phyloP scores from a whole-genome alignment of 768 basidiomycete genomes.

The Trametes coccinea region DNA sequence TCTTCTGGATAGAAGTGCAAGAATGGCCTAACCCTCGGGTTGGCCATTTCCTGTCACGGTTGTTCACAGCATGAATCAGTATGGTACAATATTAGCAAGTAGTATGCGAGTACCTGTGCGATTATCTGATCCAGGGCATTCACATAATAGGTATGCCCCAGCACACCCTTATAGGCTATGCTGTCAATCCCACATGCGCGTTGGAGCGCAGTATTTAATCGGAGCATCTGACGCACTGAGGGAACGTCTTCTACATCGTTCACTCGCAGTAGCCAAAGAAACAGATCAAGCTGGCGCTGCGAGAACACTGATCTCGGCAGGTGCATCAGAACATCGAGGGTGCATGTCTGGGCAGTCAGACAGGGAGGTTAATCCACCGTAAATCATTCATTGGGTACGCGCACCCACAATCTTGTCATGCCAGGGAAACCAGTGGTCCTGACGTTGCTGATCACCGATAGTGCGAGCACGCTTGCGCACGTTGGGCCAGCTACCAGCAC shows the following conservation, averaged over 20 bases:
- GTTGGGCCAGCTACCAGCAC: too few species aligned
- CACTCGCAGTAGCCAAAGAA: too few species aligned
- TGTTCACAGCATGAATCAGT: too few species aligned
- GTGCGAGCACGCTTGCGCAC: too few species aligned
- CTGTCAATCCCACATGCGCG: background rate
- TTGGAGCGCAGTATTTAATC: slow-evolving; percentile 1
- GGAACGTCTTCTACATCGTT: too few species aligned
- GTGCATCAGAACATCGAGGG: slow-evolving; percentile 1
- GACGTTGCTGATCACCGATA: too few species aligned
- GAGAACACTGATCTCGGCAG: background rate
- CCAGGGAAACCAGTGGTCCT: slow-evolving; percentile 7
- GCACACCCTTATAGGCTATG: background rate
- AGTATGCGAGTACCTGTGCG: too few species aligned
- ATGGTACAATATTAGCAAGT: too few species aligned
- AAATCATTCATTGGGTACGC: background rate
- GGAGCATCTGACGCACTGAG: background rate
- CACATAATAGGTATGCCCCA: background rate
- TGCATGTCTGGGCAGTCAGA: slow-evolving; percentile 2
- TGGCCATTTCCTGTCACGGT: slow-evolving; percentile 21
- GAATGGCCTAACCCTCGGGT: slow-evolving; percentile 10
- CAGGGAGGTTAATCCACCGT: too few species aligned
- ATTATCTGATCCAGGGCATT: too few species aligned
- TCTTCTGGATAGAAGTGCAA: slow-evolving; percentile 11
- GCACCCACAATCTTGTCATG: background rate
- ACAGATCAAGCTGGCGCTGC: too few species aligned